Percentiles rank a stretch among this genome's conserved stretches.
Evolutionary conservation across 805 yeast species (phyloP).

Genomic region (Ogataea minuta): DNA sequence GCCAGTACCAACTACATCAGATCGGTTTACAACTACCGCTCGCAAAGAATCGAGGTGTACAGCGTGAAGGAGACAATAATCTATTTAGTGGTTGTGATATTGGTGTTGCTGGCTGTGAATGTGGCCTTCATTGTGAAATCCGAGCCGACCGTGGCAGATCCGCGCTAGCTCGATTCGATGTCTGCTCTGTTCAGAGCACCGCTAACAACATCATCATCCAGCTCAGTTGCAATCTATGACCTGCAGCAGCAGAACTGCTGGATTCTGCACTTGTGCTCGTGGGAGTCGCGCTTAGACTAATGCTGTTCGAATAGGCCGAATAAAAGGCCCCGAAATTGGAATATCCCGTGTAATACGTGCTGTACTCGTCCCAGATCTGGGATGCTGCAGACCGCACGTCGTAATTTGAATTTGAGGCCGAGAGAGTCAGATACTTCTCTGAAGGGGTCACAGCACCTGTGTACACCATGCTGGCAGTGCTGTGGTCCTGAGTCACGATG

Average conservation of each 20-base stretch:
- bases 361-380: slow-evolving; percentile 9
- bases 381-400: slow-evolving; percentile 4
- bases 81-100: slow-evolving; percentile 34
- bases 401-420: slow-evolving; percentile 1
- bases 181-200: too few relatives aligned
- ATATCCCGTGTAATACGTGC: slow-evolving; percentile 5
- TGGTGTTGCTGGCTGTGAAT: slow-evolving; percentile 38
- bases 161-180: too few relatives aligned
- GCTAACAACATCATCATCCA: too few relatives aligned
- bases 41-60: slow-evolving; percentile 39
- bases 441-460: slow-evolving; percentile 6
- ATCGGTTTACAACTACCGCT: slow-evolving; percentile 44
- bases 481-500: slow-evolving; percentile 12
- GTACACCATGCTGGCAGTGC: slow-evolving; percentile 4
- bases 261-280: background rate
- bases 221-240: too few relatives aligned
- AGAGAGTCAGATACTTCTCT: background rate
- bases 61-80: slow-evolving; percentile 35
- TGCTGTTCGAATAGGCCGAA: slow-evolving; percentile 4
- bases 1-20: slow-evolving; percentile 42
- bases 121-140: slow-evolving; percentile 26
- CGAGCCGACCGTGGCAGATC: too few relatives aligned
- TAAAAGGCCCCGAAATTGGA: slow-evolving; percentile 9
- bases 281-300: slow-evolving; percentile 3
- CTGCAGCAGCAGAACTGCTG: slow-evolving; percentile 1